These are phyloP conservation scores for Rhynchospora pubera DNA, from an alignment of 176 grass and related monocot genomes.

Conservation along the genomic window DNA sequence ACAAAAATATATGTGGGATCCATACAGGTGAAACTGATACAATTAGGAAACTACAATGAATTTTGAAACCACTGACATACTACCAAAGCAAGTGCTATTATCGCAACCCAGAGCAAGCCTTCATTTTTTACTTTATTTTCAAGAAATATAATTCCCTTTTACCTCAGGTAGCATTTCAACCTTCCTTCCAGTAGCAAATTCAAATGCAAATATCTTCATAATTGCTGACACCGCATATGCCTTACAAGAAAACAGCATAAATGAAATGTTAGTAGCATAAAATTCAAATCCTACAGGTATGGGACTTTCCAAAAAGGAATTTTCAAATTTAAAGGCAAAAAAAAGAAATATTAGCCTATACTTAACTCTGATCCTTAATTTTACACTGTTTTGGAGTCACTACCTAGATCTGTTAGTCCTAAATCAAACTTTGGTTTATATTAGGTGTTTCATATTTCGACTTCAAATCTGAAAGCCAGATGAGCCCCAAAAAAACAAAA, in stretches of 20 bases:
- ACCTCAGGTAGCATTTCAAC: constrained; percentile 94
- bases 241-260: constrained; percentile 39
- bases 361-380: not conserved
- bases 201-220: constrained; percentile 93
- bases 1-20: not conserved
- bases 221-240: constrained; percentile 89
- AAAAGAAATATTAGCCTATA: not conserved
- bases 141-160: constrained; percentile 28
- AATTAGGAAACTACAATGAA: not conserved
- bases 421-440: not conserved
- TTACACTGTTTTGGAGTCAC: not conserved
- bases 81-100: not conserved
- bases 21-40: not conserved
- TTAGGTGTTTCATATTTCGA: not conserved
- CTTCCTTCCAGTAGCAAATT: constrained; percentile 75
- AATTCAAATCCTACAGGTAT: constrained; percentile 9
- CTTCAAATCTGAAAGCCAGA: not conserved
- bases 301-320: not conserved
- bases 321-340: not conserved
- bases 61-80: not conserved
- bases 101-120: not conserved
- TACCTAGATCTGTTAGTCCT: not conserved
- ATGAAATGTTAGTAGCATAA: not conserved
- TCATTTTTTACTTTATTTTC: not conserved
- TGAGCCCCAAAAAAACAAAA: not conserved